A percentile compares a stretch with the other conserved stretches of the same genome.
Evolutionary conservation across 345 rosid genomes (phyloP).

Genomic region (Ceriops zippeliana): DNA sequence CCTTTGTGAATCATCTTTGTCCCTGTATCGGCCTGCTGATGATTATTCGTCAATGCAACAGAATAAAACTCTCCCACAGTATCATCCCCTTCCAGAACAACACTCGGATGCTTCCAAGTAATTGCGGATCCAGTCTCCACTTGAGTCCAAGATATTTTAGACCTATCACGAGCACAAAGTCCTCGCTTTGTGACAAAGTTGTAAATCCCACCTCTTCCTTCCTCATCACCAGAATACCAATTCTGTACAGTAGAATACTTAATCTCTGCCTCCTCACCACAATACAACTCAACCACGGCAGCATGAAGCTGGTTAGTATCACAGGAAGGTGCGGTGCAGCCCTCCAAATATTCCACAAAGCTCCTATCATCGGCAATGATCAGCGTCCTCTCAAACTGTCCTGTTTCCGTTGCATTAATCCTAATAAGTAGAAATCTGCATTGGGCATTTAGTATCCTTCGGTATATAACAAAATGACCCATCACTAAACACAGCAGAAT

Average conservation of each 20-base stretch:
- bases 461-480: constrained; percentile 87
- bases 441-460: constrained; percentile 71
- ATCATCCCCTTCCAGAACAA: constrained; percentile 82
- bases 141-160: constrained; percentile 97
- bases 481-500: constrained; percentile 90
- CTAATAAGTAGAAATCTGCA: constrained; percentile 89
- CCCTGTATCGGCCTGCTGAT: constrained; percentile 90
- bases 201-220: constrained; percentile 85
- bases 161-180: constrained; percentile 67
- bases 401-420: constrained; percentile 84
- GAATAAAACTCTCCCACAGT: constrained; percentile 89
- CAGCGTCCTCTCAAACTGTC: constrained; percentile 97
- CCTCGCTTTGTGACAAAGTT: constrained; percentile 98
- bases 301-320: constrained; percentile 92
- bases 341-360: constrained; percentile 91
- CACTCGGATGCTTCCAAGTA: constrained; percentile 96
- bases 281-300: constrained; percentile 88
- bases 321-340: constrained; percentile 91
- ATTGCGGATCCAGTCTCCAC: constrained; percentile 98
- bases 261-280: constrained; percentile 77
- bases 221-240: constrained; percentile 91
- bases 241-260: constrained; percentile 93
- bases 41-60: constrained; percentile 82
- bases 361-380: constrained; percentile 91
- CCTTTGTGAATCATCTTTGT: constrained; percentile 99